Percentiles rank a stretch among this genome's conserved stretches.
Conservation (phyloP, 2,329 filamentous ascomycete species). For the Fusarium equiseti region DNA sequence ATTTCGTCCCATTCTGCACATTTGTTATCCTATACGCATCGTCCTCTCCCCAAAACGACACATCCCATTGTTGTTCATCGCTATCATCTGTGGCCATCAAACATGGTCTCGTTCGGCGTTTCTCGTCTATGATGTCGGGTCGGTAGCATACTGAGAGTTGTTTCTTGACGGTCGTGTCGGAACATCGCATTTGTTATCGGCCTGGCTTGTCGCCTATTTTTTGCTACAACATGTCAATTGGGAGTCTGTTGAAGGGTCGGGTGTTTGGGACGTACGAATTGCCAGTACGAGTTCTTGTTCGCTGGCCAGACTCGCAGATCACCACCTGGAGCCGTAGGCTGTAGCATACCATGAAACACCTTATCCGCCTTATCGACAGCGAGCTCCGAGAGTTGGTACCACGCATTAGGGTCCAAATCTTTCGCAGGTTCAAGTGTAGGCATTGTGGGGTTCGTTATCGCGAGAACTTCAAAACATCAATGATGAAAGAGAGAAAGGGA, state of each 20-base stretch:
- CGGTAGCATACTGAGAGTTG: slow-evolving; percentile 51
- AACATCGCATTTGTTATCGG: slow-evolving; percentile 51
- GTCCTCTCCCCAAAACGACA: slow-evolving; percentile 47
- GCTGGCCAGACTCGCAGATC: slow-evolving; percentile 42
- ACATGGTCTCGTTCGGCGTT: slow-evolving; percentile 48
- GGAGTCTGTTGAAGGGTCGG: rapidly evolving
- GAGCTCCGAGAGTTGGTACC: slow-evolving; percentile 53
- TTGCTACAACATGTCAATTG: slow-evolving; percentile 38
- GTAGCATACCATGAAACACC: slow-evolving; percentile 41
- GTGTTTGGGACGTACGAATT: slow-evolving; percentile 18
- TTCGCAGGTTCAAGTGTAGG: slow-evolving; percentile 29
- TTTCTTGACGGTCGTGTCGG: slow-evolving; percentile 43
- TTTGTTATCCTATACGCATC: slow-evolving; percentile 50
- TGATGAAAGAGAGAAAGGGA: not conserved
- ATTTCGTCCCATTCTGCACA: slow-evolving; percentile 50
- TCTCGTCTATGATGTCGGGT: slow-evolving; percentile 37
- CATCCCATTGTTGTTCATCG: slow-evolving; percentile 52
- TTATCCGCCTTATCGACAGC: slow-evolving; percentile 50
- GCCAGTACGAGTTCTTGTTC: slow-evolving; percentile 21
- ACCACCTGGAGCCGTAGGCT: slow-evolving; percentile 23
- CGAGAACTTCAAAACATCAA: not conserved
- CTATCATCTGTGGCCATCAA: slow-evolving; percentile 44
- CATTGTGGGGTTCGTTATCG: slow-evolving; percentile 10
- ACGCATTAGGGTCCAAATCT: slow-evolving; percentile 52
- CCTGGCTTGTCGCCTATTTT: slow-evolving; percentile 44